phyloP scores from a whole-genome alignment of 2,329 filamentous ascomycete genomes.

The Madurella fahalii region DNA sequence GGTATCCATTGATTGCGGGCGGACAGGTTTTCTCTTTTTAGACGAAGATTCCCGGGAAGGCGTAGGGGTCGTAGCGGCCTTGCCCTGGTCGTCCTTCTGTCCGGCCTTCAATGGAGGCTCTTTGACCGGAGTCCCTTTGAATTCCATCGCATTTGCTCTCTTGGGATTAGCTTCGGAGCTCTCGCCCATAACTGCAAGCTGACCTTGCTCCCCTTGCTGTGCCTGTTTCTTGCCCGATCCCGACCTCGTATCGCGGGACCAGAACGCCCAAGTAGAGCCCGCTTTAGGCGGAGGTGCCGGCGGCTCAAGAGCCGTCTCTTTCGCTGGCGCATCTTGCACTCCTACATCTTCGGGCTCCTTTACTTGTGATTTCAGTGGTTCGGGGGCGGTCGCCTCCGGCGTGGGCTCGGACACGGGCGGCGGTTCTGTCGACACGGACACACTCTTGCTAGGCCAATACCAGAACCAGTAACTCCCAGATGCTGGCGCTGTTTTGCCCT shows the following conservation, averaged over 20 bases:
- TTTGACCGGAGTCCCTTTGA: constrained; percentile 37
- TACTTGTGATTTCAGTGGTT: constrained; percentile 14
- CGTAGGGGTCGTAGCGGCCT: constrained; percentile 20
- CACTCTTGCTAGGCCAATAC: constrained; percentile 29
- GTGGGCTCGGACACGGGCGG: constrained; percentile 6
- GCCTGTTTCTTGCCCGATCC: constrained; percentile 31
- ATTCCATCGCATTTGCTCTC: constrained; percentile 42
- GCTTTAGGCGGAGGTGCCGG: constrained; percentile 42
- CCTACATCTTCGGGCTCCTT: constrained; percentile 39
- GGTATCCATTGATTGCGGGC: constrained; percentile 46
- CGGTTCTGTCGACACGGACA: constrained; percentile 2
- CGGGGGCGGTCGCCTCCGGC: neutral
- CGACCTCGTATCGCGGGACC: constrained; percentile 57
- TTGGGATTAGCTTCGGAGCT: constrained; percentile 53
- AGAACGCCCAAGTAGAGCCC: constrained; percentile 75
- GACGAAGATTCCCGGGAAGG: constrained; percentile 9
- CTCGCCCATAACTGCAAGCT: constrained; percentile 56
- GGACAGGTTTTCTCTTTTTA: constrained; percentile 38
- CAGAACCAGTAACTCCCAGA: constrained; percentile 35
- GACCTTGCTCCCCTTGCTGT: constrained; percentile 40
- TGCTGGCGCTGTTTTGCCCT: constrained; percentile 9
- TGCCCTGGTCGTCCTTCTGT: constrained; percentile 31
- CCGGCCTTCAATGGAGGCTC: constrained; percentile 30
- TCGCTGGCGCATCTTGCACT: constrained; percentile 39
- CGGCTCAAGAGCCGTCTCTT: constrained; percentile 27